Base-by-base conservation (phyloP, 306 rosid genomes). In the Trifolium pratense region DNA sequence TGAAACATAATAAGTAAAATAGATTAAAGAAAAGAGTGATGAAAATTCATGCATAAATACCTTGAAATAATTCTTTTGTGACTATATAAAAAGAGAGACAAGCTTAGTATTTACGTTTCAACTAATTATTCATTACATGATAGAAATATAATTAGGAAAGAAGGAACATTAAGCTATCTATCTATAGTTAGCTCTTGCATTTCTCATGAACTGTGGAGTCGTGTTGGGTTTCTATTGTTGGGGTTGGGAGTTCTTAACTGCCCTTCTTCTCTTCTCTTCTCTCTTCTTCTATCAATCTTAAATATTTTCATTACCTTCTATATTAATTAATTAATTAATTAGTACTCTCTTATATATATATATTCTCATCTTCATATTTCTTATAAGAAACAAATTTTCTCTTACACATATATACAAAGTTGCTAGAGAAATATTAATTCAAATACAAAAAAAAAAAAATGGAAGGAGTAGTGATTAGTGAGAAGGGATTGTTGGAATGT, bases 201-300 rank as follows among this genome's bases (percentile, higher is more conserved):
- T 86, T 87, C 97, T 90, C 97, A 93, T 93, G 98, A 93, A 89
- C 92, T 86, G 92, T 86, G 97, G 93, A 86, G 93, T 93, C 91
- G 98, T 93, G 91, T 79, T 89, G 96, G 97, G 98, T 80, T 93
- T 93, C 93, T 89, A 91, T 89, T 93, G 96, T 65, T 93, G 98
- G 98, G 96, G 83, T 82, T 93, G 97, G 98, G 96, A 89, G 81
- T 93, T 93, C 93, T 91, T 93, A 89, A 93, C 96, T 57, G 94
- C 97, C 79, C 97, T 91, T 85, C 97, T 93, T 93, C 98, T 93
- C 79, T 92, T 90, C 88, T 89, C 90, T 7, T 52, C 74, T 80
- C 37, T 25, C 6, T 0, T n/a, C 15, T 39, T 16, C n/a, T 20
- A 72, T 45, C 56, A 37, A 52, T 51, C 67, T 66, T 71, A 59